phyloP scores from a whole-genome alignment of 805 yeast genomes.

The Candida ovalis region DNA sequence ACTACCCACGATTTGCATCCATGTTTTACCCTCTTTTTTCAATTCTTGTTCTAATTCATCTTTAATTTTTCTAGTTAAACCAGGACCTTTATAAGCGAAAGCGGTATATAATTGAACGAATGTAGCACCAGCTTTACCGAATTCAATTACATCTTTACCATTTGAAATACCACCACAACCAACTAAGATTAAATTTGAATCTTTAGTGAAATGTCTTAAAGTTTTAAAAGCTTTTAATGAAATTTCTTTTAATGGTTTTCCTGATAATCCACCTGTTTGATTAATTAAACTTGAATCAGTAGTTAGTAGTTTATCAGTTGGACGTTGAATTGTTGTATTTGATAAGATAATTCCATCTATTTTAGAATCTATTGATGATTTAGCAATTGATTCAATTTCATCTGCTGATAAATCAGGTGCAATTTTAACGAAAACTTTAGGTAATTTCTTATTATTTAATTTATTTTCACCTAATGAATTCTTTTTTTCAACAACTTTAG shows the following conservation, averaged over 20 bases:
- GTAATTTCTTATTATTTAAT: conserved; percentile 40
- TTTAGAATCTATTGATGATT: conserved; percentile 67
- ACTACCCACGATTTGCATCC: conserved; percentile 75
- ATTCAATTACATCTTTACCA: conserved; percentile 87
- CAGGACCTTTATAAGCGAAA: conserved; percentile 91
- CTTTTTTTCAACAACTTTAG: conserved; percentile 68
- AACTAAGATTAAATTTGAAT: conserved; percentile 65
- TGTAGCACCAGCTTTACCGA: conserved; percentile 92
- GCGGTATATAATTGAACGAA: conserved; percentile 84
- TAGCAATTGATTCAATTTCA: conserved; percentile 79
- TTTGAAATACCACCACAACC: conserved; percentile 94
- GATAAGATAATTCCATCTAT: conserved; percentile 92
- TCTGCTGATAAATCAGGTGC: conserved; percentile 88
- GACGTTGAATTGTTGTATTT: conserved; percentile 88
- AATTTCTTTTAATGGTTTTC: conserved; percentile 83
- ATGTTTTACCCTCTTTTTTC: conserved; percentile 69
- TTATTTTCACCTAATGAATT: conserved; percentile 41
- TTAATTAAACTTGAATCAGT: conserved; percentile 36
- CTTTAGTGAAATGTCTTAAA: conserved; percentile 75
- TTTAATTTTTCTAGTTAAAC: conserved; percentile 60
- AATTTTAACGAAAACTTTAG: conserved; percentile 85
- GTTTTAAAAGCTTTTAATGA: conserved; percentile 67
- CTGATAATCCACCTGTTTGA: conserved; percentile 87
- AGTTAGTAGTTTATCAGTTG: conserved; percentile 50
- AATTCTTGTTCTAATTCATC: conserved; percentile 58